phyloP scores from a whole-genome alignment of 2,329 filamentous ascomycete genomes.

The Cytospora schulzeri region DNA sequence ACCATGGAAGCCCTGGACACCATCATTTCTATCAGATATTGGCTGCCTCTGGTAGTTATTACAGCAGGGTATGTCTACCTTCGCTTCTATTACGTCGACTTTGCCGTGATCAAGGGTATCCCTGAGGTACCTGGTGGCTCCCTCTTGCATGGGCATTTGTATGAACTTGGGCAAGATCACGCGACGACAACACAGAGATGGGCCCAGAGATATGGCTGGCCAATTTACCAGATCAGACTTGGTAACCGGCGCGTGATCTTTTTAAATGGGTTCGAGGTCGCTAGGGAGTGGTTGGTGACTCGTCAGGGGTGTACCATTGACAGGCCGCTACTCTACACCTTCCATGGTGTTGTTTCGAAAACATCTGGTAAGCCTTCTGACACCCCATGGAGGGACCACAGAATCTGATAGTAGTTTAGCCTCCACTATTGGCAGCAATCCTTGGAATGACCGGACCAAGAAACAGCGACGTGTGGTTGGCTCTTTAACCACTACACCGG shows the following conservation, averaged over 20 bases:
- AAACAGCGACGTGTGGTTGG: constrained; percentile 22
- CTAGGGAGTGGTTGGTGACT: constrained; percentile 17
- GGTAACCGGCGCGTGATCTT: constrained; percentile 13
- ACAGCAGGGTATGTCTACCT: not conserved
- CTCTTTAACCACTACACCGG: constrained; percentile 15
- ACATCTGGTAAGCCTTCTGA: constrained; percentile 8
- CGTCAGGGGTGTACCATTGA: constrained; percentile 12
- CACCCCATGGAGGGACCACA: rapidly evolving
- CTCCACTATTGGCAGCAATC: constrained; percentile 19
- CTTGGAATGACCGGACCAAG: constrained; percentile 20
- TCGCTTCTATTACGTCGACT: constrained; percentile 18
- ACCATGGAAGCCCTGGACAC: not conserved
- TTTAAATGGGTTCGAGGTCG: constrained; percentile 15
- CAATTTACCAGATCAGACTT: constrained; percentile 18
- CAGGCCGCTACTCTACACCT: constrained; percentile 15
- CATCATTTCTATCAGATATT: not conserved
- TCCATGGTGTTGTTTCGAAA: constrained; percentile 18
- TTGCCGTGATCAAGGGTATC: not conserved
- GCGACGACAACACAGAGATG: constrained; percentile 14
- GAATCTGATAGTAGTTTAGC: not conserved
- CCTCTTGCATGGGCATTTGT: constrained; percentile 19
- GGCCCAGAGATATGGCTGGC: constrained; percentile 11
- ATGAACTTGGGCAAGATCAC: constrained; percentile 16
- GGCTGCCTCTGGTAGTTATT: not conserved
- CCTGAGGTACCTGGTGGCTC: constrained; percentile 12